A percentile compares a stretch with the other conserved stretches of the same genome.
Conservation (phyloP, 441 rosid species). For the Mallotus repandus region DNA sequence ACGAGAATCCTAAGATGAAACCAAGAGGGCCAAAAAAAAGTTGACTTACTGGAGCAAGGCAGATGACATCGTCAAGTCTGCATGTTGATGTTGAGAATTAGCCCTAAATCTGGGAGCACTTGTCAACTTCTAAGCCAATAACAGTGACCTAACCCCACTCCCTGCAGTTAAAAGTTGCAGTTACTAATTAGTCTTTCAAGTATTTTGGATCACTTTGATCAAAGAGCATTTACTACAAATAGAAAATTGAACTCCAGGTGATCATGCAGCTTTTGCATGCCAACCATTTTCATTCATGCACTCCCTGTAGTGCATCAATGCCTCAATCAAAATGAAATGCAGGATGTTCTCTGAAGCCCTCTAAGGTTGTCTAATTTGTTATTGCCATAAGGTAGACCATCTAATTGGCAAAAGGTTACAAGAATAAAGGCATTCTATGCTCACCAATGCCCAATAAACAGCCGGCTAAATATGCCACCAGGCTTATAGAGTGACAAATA, state of each 20-base stretch:
- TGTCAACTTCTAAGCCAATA: constrained; percentile 51
- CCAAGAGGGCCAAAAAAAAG: constrained; percentile 39
- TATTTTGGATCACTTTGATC: constrained; percentile 33
- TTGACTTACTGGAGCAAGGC: constrained; percentile 51
- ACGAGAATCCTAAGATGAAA: constrained; percentile 42
- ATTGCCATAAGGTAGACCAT: background rate
- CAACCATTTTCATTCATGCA: constrained; percentile 22
- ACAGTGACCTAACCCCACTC: constrained; percentile 46
- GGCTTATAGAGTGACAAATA: background rate
- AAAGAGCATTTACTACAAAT: constrained; percentile 26
- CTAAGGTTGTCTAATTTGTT: background rate
- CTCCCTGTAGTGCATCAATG: background rate
- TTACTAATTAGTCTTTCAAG: constrained; percentile 33
- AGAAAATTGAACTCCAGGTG: constrained; percentile 21
- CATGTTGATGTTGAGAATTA: constrained; percentile 45
- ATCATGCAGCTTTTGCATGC: constrained; percentile 13
- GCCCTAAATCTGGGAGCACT: constrained; percentile 51
- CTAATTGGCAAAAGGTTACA: constrained; percentile 2
- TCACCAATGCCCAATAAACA: constrained; percentile 5
- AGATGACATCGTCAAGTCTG: constrained; percentile 51
- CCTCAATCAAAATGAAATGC: constrained; percentile 9
- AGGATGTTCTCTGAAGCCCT: constrained; percentile 17
- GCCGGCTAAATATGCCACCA: background rate
- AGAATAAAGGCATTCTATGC: background rate
- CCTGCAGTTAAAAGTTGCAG: constrained; percentile 52